Conservation (phyloP, 208 protist genomes). For the Leishmania gerbilli region DNA sequence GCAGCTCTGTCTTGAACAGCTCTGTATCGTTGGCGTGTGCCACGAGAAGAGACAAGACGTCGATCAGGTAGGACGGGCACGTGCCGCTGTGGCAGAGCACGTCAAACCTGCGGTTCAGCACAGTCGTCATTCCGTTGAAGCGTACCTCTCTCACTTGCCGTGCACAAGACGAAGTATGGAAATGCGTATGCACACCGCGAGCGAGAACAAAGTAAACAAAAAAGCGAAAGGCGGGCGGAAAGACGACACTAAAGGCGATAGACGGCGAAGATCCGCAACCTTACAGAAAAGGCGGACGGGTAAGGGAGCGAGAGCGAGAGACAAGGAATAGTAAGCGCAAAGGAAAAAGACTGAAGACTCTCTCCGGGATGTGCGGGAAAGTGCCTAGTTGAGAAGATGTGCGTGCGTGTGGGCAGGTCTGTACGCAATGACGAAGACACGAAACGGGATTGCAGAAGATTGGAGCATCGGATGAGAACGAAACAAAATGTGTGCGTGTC, state of each 20-base stretch:
- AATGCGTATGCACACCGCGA: neutral
- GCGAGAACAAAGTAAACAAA: neutral
- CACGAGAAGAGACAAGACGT: constrained; percentile 74
- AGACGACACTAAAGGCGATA: neutral
- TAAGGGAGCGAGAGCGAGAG: neutral
- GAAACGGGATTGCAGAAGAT: neutral
- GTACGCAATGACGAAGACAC: too few relatives aligned
- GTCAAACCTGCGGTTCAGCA: constrained; percentile 70
- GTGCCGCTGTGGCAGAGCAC: constrained; percentile 60
- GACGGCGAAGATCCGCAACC: neutral
- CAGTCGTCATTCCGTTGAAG: constrained; percentile 39
- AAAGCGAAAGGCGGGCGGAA: neutral
- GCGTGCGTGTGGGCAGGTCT: neutral
- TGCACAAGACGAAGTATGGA: neutral
- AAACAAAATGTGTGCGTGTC: neutral
- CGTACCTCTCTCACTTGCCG: neutral
- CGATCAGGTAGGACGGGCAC: constrained; percentile 67
- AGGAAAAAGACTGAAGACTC: neutral
- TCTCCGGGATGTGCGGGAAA: neutral
- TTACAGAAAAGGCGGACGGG: neutral
- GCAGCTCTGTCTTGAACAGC: constrained; percentile 71
- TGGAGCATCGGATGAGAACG: neutral
- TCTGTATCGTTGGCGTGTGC: constrained; percentile 83
- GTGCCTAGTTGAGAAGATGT: neutral
- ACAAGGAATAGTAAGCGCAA: neutral